Evolutionary conservation across 2,329 filamentous ascomycete genomes (phyloP).

Genomic region (Claviceps digitariae): DNA sequence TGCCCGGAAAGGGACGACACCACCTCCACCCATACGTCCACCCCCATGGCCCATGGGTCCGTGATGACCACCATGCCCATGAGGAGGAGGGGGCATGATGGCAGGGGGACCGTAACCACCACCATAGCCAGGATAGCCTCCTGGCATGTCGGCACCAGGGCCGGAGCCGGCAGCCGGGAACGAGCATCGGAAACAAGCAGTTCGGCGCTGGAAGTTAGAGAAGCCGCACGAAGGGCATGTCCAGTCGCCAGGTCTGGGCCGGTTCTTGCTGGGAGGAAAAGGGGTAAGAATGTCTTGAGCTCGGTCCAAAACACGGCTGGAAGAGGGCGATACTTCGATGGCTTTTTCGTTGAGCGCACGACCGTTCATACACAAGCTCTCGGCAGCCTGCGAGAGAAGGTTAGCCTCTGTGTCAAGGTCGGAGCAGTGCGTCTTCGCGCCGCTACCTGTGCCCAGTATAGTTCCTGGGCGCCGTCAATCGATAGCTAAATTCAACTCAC

Average conservation of each 20-base stretch:
- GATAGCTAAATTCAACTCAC: too few species aligned
- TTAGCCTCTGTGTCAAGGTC: background rate
- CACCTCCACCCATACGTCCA: slow-evolving; percentile 66
- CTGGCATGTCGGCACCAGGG: slow-evolving; percentile 49
- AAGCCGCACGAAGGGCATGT: slow-evolving; percentile 98
- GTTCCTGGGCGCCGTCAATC: too few species aligned
- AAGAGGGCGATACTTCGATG: slow-evolving; percentile 95
- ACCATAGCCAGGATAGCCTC: slow-evolving; percentile 53
- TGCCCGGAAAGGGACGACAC: slow-evolving; percentile 89
- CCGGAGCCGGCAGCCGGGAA: slow-evolving; percentile 87
- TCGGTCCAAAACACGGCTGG: slow-evolving; percentile 89
- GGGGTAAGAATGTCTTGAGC: slow-evolving; percentile 92
- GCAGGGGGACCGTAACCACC: slow-evolving; percentile 52
- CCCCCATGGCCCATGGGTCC: slow-evolving; percentile 43
- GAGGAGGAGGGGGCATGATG: slow-evolving; percentile 68
- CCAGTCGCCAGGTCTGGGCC: slow-evolving; percentile 94
- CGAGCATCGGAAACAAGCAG: slow-evolving; percentile 96
- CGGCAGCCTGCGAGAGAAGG: slow-evolving; percentile 55
- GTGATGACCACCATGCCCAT: slow-evolving; percentile 60
- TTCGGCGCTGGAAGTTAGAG: slow-evolving; percentile 97
- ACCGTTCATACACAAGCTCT: slow-evolving; percentile 98
- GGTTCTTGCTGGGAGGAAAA: slow-evolving; percentile 97
- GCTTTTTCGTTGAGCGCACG: slow-evolving; percentile 97
- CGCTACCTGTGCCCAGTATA: background rate
- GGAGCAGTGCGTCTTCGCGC: background rate